Percentiles rank a stretch among this genome's conserved stretches.
These are phyloP conservation scores for Lachancea cidri DNA, from an alignment of 805 yeast genomes.

Conservation along the genomic window DNA sequence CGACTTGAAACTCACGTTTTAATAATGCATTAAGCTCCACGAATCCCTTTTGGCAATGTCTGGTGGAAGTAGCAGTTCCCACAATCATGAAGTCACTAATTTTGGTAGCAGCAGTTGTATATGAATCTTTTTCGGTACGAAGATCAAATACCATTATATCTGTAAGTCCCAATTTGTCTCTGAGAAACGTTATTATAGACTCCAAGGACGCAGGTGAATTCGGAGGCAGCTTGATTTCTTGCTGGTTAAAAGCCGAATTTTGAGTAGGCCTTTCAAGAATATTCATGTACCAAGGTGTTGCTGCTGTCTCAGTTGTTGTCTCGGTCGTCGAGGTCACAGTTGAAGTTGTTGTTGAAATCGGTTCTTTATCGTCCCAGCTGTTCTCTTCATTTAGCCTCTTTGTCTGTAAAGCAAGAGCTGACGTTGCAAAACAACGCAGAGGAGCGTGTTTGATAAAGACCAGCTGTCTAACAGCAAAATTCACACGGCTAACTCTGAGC, in stretches of 20 bases:
- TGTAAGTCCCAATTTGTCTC: conserved; percentile 57
- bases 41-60: conserved; percentile 70
- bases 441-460: neutral
- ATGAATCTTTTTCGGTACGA: conserved; percentile 37
- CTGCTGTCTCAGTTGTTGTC: neutral
- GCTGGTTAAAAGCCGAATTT: conserved; percentile 32
- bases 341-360: neutral
- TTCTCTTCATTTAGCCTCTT: neutral
- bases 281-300: conserved; percentile 58
- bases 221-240: conserved; percentile 55
- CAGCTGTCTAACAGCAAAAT: neutral
- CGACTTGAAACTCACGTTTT: conserved; percentile 44
- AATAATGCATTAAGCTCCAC: conserved; percentile 50
- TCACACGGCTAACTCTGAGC: neutral
- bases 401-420: neutral
- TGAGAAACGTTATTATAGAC: conserved; percentile 35
- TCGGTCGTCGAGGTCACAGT: no score
- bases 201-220: conserved; percentile 49
- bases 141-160: conserved; percentile 64
- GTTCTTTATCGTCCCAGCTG: neutral
- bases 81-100: conserved; percentile 49
- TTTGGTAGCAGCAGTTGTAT: conserved; percentile 33
- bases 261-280: conserved; percentile 32
- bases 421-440: neutral
- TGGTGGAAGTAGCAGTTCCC: conserved; percentile 69